phyloP scores from a whole-genome alignment of 768 basidiomycete genomes.

The Leccinum subgranulosum region DNA sequence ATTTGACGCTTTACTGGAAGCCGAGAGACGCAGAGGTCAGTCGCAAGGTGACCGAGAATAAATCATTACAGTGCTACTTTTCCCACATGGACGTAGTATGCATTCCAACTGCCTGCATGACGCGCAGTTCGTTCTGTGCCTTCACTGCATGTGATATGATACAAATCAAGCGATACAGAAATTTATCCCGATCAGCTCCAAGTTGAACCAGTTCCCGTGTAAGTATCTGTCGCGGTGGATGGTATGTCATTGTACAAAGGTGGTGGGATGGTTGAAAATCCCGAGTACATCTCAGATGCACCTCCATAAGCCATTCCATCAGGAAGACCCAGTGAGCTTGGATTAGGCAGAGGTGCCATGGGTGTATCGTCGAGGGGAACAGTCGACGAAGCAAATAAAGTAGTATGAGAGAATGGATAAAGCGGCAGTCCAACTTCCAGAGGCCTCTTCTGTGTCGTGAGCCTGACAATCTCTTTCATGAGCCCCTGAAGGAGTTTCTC shows the following conservation, averaged over 20 bases:
- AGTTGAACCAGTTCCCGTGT: neutral
- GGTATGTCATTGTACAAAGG: slow-evolving; percentile 4
- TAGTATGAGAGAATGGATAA: slow-evolving; percentile 75
- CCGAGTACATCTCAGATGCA: slow-evolving; percentile 10
- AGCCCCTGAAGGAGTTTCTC: slow-evolving; percentile 78
- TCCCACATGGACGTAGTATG: neutral
- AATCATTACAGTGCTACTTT: neutral
- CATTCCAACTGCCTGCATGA: neutral
- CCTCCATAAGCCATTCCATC: slow-evolving; percentile 3
- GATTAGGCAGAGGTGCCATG: slow-evolving; percentile 30
- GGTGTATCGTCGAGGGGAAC: slow-evolving; percentile 29
- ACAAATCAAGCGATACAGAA: slow-evolving; percentile 5
- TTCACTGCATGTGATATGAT: slow-evolving; percentile 3
- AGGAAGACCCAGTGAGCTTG: slow-evolving; percentile 7
- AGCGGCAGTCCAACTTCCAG: slow-evolving; percentile 77
- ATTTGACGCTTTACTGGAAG: slow-evolving; percentile 59
- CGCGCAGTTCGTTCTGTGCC: neutral
- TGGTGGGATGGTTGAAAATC: slow-evolving; percentile 1
- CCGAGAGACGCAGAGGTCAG: slow-evolving; percentile 44
- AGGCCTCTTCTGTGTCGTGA: slow-evolving; percentile 79
- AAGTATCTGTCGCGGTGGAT: slow-evolving; percentile 7
- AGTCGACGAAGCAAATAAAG: slow-evolving; percentile 55
- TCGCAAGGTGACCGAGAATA: slow-evolving; percentile 17
- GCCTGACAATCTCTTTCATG: slow-evolving; percentile 80
- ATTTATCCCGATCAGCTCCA: slow-evolving; percentile 11